Conservation (phyloP, 495 filamentous ascomycete species). For the Aspergillus campestris region DNA sequence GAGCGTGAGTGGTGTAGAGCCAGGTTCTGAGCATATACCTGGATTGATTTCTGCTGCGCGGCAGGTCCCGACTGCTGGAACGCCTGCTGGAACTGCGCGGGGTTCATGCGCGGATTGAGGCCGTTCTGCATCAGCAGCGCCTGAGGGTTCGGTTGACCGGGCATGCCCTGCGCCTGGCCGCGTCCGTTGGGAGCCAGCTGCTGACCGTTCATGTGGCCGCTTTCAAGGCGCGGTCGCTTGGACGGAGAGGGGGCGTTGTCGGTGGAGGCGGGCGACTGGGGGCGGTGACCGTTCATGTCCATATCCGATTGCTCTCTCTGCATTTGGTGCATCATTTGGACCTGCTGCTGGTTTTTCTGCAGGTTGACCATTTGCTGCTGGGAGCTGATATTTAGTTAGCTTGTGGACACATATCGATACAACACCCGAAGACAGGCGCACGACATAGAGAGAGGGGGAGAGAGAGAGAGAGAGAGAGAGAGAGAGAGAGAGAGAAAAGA, state of each 20-base stretch:
- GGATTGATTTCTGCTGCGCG: slow-evolving; percentile 70
- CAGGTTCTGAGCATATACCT: slow-evolving; percentile 78
- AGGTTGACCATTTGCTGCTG: slow-evolving; percentile 53
- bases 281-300: slow-evolving; percentile 74
- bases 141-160: slow-evolving; percentile 55
- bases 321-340: slow-evolving; percentile 65
- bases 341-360: slow-evolving; percentile 56
- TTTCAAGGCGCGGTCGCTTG: slow-evolving; percentile 84
- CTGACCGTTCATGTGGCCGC: slow-evolving; percentile 60
- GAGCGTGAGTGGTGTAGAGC: slow-evolving; percentile 63
- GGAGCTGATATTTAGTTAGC: too few relatives aligned
- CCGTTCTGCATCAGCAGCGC: slow-evolving; percentile 68
- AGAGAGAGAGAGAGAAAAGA: too few relatives aligned
- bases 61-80: slow-evolving; percentile 51
- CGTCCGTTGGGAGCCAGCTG: slow-evolving; percentile 75
- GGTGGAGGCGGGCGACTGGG: slow-evolving; percentile 69
- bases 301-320: slow-evolving; percentile 78
- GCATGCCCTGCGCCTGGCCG: slow-evolving; percentile 62
- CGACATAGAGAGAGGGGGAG: too few relatives aligned
- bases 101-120: slow-evolving; percentile 66
- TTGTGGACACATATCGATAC: slow-evolving; percentile 16
- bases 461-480: too few relatives aligned
- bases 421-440: too few relatives aligned
- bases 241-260: slow-evolving; percentile 89
- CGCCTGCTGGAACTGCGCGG: slow-evolving; percentile 61